Conservation (phyloP, 306 rosid genomes). For the Trifolium fragiferum region DNA sequence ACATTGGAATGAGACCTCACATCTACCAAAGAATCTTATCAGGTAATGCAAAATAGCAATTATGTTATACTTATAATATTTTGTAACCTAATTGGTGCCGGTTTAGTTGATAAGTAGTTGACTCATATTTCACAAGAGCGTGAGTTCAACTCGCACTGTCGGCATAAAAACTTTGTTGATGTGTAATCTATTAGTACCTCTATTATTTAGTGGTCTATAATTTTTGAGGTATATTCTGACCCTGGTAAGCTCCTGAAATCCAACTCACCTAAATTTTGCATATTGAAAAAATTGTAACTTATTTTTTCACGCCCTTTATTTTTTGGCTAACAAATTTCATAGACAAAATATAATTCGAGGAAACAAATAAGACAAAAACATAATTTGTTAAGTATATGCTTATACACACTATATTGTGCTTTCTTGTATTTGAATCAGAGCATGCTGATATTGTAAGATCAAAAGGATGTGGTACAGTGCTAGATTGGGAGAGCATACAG, state of each 20-base stretch:
- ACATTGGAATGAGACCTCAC: slow-evolving; percentile 59
- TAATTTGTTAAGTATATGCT: no score
- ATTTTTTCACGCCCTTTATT: no score
- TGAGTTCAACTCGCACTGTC: no score
- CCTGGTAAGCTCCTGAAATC: not conserved
- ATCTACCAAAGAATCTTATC: slow-evolving; percentile 60
- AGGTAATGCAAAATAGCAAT: slow-evolving; percentile 43
- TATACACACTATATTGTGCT: not conserved
- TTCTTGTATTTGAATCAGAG: slow-evolving; percentile 40
- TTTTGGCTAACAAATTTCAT: no score
- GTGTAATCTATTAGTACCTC: not conserved
- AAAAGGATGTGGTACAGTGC: slow-evolving; percentile 25
- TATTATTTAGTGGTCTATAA: no score
- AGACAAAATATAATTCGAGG: no score
- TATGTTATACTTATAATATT: not conserved
- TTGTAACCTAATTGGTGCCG: no score
- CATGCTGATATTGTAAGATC: slow-evolving; percentile 41
- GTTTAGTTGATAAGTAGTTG: no score
- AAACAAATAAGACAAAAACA: no score
- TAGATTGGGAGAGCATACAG: slow-evolving; percentile 53
- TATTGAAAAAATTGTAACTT: no score
- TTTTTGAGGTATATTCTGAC: not conserved
- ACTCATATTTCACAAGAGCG: no score
- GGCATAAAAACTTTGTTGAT: not conserved
- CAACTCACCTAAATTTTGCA: no score